Evolutionary conservation across 257 asterid genomes (phyloP), one percentile per base, ranked within the genome.

Genomic region (Nicotiana attenuata): DNA sequence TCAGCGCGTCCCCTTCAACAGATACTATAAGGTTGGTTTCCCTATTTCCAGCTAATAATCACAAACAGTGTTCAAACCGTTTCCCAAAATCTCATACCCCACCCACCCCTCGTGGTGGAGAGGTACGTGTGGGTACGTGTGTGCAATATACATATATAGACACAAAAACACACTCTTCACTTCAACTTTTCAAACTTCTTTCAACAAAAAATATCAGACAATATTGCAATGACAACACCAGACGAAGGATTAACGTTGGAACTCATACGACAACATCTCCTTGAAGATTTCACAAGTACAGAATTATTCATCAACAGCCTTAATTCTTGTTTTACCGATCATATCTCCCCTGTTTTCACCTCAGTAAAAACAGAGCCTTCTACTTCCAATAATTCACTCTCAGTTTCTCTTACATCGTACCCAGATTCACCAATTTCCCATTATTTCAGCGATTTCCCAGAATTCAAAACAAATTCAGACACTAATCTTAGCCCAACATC

Each of bases 231-330:
- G 84, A 65, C 80, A 5, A 75, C 86, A 9, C 61, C 47, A 16
- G 87, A 87, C 7, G 92, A 88, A 80, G 80, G 85, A 3, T 60
- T 81, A 76, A 84, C 87, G 38, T 87, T 92, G 78, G 93, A 89
- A n/a, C 87, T 92, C 84, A 90, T 92, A 22, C 84, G 91, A 66
- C 85, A 84, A 71, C 93, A 92, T 77, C 92, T 92, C 31, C 86
- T 92, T 0, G 92, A 85, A 17, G 94, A 92, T 26, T 87, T 87
- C 84, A 53, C 87, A 47, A 82, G 78, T 7, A 77, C 89, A 3
- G 92, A 90, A 31, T 82, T 86, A 75, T 91, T 91, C 53, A 16
- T 90, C 5, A 82, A 81, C 66, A 89, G 85, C 66, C 91, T 89
- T 28, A 79, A 82, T 53, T 86, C 83, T 8, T 85, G 87, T 78